Base-by-base conservation (phyloP, 371 early-diverging fungal genomes). In the Syncephalastrum racemosum region DNA sequence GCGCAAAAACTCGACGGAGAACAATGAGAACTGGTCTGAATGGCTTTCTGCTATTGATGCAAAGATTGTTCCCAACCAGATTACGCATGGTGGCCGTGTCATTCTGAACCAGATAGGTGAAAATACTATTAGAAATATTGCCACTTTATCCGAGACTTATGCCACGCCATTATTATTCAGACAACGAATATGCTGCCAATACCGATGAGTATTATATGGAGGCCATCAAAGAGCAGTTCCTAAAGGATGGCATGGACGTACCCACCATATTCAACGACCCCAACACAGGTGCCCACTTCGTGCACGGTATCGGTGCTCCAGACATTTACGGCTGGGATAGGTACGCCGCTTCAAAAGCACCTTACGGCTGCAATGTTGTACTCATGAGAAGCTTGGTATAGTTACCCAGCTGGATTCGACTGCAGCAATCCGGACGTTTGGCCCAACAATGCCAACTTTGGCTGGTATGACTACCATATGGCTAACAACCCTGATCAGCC, bases 21-120 rank as follows among this genome's bases (percentile, higher is more conserved):
- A 59, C 19, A 25, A 59, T 19, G 59, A 20, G 7, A 27, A 43
- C 13, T 44, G 50, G n/a, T 5, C 36, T 12, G 36, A 31, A 8
- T 59, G 59, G 59, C 53, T 59, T 15, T 46, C 36, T 6, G 59
- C 10, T 8, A 50, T 59, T 16, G 59, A 53, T 47, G 53, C 51
- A 40, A 52, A 53, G 23, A 18, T 59, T 19, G 53, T 43, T n/a
- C 46, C 59, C 40, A 59, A 59, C 25, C 59, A 59, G 23, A 59
- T 59, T 14, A 59, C 59, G 5, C 18, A 59, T 18, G 53, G 53
- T 10, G 59, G 59, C 0, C 19, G 16, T 14, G 20, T 59, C 40
- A 46, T 59, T 12, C 15, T 59, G 20, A 59, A 59, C 24, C 59
- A 59, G 47, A 31, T 58, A 24, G 54, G 54, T 54, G 31, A 27